These are phyloP conservation scores for Abelmoschus esculentus DNA, from an alignment of 345 rosid genomes.

Conservation along the genomic window DNA sequence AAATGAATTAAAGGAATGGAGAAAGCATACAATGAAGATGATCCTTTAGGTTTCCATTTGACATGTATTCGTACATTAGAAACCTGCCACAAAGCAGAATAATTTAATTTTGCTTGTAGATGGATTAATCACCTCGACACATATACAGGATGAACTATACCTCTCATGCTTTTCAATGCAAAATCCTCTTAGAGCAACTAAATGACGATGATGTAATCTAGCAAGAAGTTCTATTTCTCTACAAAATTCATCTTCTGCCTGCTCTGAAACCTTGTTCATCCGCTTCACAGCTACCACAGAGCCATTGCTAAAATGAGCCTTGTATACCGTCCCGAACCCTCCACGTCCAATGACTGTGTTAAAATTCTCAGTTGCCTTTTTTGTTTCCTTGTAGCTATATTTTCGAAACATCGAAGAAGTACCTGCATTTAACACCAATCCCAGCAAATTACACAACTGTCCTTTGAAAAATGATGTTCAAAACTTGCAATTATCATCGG, in stretches of 20 bases:
- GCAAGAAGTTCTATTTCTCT: slow-evolving; percentile 95
- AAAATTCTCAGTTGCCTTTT: slow-evolving; percentile 83
- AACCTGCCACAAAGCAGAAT: slow-evolving; percentile 43
- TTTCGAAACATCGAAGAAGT: slow-evolving; percentile 53
- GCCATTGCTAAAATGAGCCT: slow-evolving; percentile 69
- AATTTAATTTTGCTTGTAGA: slow-evolving; percentile 5
- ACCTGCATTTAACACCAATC: slow-evolving; percentile 37
- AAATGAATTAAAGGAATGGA: slow-evolving; percentile 6
- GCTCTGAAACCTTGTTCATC: slow-evolving; percentile 71
- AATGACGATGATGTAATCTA: slow-evolving; percentile 90
- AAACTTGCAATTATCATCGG: slow-evolving; percentile 1
- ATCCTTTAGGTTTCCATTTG: slow-evolving; percentile 82
- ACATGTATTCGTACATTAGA: slow-evolving; percentile 89
- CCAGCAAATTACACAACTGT: not conserved
- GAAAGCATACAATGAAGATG: slow-evolving; percentile 75
- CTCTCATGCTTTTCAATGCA: slow-evolving; percentile 68
- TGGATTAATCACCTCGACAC: not conserved
- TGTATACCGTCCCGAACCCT: slow-evolving; percentile 87
- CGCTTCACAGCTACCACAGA: slow-evolving; percentile 65
- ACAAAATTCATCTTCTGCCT: slow-evolving; percentile 78
- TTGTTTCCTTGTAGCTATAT: slow-evolving; percentile 74
- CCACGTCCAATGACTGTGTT: slow-evolving; percentile 68
- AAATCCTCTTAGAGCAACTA: slow-evolving; percentile 85
- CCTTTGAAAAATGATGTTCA: not conserved
- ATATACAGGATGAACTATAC: slow-evolving; percentile 27